Conservation (phyloP, 2,329 filamentous ascomycete species). For the Endothia cerciana region DNA sequence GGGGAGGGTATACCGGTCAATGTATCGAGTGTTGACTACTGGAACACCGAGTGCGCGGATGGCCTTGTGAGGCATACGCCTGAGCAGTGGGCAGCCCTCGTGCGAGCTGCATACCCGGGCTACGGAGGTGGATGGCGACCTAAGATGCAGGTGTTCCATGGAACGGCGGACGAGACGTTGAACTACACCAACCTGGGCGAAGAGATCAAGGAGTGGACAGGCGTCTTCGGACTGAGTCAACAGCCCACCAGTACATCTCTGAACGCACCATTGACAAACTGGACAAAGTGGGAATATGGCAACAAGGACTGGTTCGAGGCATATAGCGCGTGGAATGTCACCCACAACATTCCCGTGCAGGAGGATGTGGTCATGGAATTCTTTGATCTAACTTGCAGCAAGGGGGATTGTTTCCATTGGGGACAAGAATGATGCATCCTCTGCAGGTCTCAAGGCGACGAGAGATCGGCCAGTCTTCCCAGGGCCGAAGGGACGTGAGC, state of each 20-base stretch:
- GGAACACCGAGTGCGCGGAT: constrained; percentile 57
- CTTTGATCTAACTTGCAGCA: constrained; percentile 42
- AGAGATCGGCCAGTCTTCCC: background rate
- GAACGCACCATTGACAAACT: constrained; percentile 41
- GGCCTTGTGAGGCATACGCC: constrained; percentile 47
- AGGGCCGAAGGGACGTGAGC: too few relatives aligned
- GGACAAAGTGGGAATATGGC: constrained; percentile 45
- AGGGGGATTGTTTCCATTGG: constrained; percentile 42
- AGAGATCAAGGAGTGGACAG: constrained; percentile 58
- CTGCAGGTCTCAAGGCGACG: background rate
- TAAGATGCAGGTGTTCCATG: constrained; percentile 62
- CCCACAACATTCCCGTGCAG: constrained; percentile 46
- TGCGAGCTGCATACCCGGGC: constrained; percentile 50
- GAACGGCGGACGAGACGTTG: constrained; percentile 54
- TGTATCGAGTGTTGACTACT: constrained; percentile 41
- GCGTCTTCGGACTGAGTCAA: constrained; percentile 41
- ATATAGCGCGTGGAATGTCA: constrained; percentile 43
- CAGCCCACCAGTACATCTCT: constrained; percentile 35
- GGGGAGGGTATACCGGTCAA: constrained; percentile 37
- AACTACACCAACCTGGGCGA: constrained; percentile 58
- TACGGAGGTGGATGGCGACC: constrained; percentile 54
- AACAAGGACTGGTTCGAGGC: constrained; percentile 43
- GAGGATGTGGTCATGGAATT: constrained; percentile 42
- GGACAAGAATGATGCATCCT: constrained; percentile 36
- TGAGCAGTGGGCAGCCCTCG: constrained; percentile 41